Evolutionary conservation across 2,329 filamentous ascomycete species (phyloP), one percentile per base, ranked within the genome.

Genomic region (Coniella vitis): DNA sequence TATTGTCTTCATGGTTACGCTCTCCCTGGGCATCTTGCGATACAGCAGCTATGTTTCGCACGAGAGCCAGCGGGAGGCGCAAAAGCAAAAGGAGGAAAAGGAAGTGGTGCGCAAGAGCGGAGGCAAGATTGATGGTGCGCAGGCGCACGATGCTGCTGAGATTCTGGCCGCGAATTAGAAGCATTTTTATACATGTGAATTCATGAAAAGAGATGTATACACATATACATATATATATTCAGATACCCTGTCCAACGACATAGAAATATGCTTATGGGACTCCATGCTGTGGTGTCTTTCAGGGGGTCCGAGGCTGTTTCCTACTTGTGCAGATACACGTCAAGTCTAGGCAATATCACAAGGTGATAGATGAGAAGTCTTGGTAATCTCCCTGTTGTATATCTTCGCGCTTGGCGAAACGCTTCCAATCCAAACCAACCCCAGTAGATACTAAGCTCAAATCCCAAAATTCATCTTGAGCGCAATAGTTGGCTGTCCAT

Each of bases 391-490:
- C 5, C 25, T 29, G 5, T 29, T 29, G 5, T 29, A 5, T 29
- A 29, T 29, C 10, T 5, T 29, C 25, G 5, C 25, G 5, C 10
- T 10, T 5, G 5, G 5, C 25, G 5, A 29, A 29, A 5, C 5
- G 5, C 25, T 5, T 29, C 25, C 25, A 29, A 29, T 29, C 10
- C 25, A 5, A 29, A 29, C 25, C 25, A 29, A 29, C 25, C 25
- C 25, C 25, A 29, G 3, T 19, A 31, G 20, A 19, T 31, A 8
- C 7, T 12, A 31, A 21, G 13, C 10, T 61, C 46, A 65, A 16
- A 70, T 69, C 4, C 80, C 81, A 75, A 98, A 97, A 65, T 95
- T 77, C 87, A 97, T 94, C 76, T 94, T 93, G 62, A 98, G 68
- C 47, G 89, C 89, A 74, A 98, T 98, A 55, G 74, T 93, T 12